Conservation (phyloP, 169 alveolate species). For the Plasmodium knowlesi region DNA sequence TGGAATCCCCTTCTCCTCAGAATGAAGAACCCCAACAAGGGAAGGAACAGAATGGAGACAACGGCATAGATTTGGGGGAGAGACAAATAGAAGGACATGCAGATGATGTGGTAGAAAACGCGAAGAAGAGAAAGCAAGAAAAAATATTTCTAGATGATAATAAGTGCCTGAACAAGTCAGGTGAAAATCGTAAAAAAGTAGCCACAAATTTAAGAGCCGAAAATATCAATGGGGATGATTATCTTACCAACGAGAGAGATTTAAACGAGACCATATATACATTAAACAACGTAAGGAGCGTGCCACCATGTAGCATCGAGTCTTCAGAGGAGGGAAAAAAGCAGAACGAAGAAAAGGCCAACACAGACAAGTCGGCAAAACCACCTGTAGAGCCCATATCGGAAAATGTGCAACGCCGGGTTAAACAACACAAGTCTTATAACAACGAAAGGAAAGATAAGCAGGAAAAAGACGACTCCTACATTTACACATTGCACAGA, state of each 20-base stretch:
- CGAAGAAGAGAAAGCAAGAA: background rate
- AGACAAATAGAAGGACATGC: background rate
- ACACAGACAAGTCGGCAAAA: background rate
- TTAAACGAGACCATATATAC: background rate
- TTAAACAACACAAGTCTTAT: background rate
- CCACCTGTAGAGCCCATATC: background rate
- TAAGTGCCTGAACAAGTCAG: background rate
- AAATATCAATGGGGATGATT: background rate
- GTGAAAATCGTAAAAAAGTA: background rate
- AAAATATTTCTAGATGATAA: background rate
- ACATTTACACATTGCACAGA: slow-evolving; percentile 80
- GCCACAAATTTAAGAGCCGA: background rate
- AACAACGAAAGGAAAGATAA: background rate
- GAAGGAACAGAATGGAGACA: background rate
- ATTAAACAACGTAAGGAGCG: background rate
- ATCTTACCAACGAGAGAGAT: background rate
- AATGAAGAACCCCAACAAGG: background rate
- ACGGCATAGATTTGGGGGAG: background rate
- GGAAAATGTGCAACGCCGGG: background rate
- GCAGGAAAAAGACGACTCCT: slow-evolving; percentile 20
- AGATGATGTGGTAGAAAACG: background rate
- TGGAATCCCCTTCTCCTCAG: background rate
- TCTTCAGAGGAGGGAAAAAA: background rate
- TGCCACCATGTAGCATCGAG: background rate
- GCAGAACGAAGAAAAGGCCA: background rate